Evolutionary conservation across 2,329 filamentous ascomycete species (phyloP), one percentile per base, ranked within the genome.

Genomic region (Colletotrichum eremochloae): DNA sequence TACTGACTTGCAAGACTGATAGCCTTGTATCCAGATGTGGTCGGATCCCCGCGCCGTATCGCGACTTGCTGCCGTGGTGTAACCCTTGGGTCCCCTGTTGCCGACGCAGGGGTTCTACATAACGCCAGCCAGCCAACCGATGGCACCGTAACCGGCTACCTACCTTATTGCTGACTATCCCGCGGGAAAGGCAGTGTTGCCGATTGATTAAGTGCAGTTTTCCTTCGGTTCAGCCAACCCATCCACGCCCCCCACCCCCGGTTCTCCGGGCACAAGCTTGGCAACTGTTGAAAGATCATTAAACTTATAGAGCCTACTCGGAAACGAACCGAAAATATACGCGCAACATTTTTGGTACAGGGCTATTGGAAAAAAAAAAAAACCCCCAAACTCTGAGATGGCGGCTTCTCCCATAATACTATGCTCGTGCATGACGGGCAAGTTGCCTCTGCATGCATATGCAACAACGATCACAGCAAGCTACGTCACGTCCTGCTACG

Each of bases 21-120:
- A 58, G 56, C 56, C 56, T 58, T 58, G 8, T 29, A 5, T 42
- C 7, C n/a, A 11, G n/a, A 7, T 58, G 56, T 42, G 36, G 56
- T 58, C 12, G 38, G 24, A 20, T 29, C 2, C 14, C 14, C 6
- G 29, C 14, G 29, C 24, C 8, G 18, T 31, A 58, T 18, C n/a
- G 15, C 38, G 8, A 42, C 56, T 42, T 42, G 14, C 36, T 11
- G 3, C n/a, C 56, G n/a, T 29, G 20, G 56, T 42, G 56, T 57
- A 31, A 29, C 46, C 36, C n/a, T 18, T 18, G n/a, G 15, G 12
- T 38, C 36, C 38, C 36, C 56, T 58, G 38, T 42, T 9, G 24
- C n/a, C 38, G 38, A 29, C 38, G 38, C 38, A 58, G 56, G 56
- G n/a, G 56, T 14, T 58, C 36, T 11, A 58, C 12, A 42, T 57